phyloP scores from a whole-genome alignment of 2,329 filamentous ascomycete genomes.

The Sporothrix pseudoabietina region DNA sequence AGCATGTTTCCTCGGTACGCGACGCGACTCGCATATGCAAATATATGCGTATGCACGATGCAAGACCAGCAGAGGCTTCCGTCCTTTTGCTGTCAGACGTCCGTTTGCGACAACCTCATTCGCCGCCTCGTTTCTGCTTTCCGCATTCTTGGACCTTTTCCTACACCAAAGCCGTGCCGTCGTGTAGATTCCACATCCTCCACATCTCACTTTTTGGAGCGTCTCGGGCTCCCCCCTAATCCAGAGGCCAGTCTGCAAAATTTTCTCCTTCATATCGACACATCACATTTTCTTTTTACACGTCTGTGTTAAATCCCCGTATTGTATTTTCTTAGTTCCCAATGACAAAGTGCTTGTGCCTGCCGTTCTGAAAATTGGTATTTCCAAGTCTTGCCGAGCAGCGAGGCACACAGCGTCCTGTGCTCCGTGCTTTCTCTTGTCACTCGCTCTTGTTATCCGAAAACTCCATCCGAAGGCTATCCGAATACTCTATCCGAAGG shows the following conservation, averaged over 20 bases:
- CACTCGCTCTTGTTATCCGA: neutral
- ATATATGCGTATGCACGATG: neutral
- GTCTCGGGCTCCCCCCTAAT: neutral
- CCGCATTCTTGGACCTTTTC: neutral
- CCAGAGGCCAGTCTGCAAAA: neutral
- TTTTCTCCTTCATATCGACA: neutral
- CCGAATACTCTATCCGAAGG: no score
- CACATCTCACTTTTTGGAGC: neutral
- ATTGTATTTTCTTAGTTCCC: neutral
- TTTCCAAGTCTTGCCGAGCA: neutral
- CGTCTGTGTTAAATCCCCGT: neutral
- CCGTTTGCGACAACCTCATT: neutral
- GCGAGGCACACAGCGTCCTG: neutral
- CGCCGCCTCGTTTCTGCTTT: conserved; percentile 7
- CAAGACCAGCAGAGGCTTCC: neutral
- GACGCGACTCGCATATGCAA: conserved; percentile 25
- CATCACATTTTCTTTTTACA: neutral
- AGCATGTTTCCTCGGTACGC: conserved; percentile 3
- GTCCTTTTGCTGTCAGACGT: neutral
- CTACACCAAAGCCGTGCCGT: neutral
- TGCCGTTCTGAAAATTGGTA: neutral
- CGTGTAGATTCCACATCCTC: neutral
- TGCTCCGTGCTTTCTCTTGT: conserved; percentile 6
- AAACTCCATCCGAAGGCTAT: neutral
- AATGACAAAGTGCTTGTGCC: neutral